These are phyloP conservation scores for Persicaria tinctoria DNA, from an alignment of 148 eudicot species.

Conservation along the genomic window DNA sequence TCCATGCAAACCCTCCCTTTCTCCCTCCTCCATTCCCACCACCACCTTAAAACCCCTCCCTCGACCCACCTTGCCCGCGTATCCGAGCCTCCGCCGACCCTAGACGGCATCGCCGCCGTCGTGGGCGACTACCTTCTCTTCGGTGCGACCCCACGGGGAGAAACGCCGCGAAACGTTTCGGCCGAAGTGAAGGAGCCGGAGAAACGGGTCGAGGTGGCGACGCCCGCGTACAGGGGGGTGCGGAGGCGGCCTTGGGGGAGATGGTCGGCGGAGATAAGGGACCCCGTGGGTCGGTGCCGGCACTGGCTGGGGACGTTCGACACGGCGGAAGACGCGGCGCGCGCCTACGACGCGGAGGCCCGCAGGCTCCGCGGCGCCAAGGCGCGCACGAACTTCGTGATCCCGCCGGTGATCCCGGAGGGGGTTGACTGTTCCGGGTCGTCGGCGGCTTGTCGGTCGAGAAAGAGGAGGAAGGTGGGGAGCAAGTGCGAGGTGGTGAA, in stretches of 20 bases:
- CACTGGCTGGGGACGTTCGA: slow-evolving; percentile 96
- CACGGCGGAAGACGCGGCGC: slow-evolving; percentile 78
- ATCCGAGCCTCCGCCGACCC: background rate
- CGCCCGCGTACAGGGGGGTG: slow-evolving; percentile 66
- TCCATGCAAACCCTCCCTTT: background rate
- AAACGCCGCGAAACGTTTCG: background rate
- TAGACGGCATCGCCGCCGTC: slow-evolving; percentile 5
- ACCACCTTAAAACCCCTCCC: background rate
- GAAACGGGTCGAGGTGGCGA: slow-evolving; percentile 8
- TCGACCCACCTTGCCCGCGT: background rate
- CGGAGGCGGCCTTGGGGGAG: slow-evolving; percentile 89
- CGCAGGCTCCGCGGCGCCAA: slow-evolving; percentile 60
- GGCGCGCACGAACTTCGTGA: slow-evolving; percentile 66
- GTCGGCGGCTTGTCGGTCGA: background rate
- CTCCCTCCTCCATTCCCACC: background rate
- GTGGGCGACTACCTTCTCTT: background rate
- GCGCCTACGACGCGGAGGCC: slow-evolving; percentile 83
- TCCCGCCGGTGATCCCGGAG: slow-evolving; percentile 31
- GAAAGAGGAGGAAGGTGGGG: background rate
- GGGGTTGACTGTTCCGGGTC: slow-evolving; percentile 12
- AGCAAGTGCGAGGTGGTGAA: slow-evolving; percentile 55
- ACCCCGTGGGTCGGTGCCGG: slow-evolving; percentile 69
- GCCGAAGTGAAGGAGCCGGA: background rate
- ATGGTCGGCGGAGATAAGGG: slow-evolving; percentile 90
- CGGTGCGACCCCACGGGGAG: background rate